Evolutionary conservation across 768 basidiomycete genomes (phyloP), one percentile per base, ranked within the genome.

Genomic region (Suillus americanus): DNA sequence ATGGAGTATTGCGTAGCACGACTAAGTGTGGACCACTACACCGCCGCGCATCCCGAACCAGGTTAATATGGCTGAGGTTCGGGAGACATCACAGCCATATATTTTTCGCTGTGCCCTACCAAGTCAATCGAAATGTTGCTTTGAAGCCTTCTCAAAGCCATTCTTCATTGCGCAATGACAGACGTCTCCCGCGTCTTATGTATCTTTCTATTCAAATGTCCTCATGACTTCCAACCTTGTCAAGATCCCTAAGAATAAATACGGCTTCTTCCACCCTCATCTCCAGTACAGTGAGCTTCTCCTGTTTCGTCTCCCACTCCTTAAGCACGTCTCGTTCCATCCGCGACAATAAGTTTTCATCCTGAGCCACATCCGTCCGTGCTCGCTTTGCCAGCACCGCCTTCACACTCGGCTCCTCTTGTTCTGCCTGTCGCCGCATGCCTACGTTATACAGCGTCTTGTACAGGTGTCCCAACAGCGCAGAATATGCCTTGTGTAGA

Each of bases 401-500:
- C 64, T 83, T 86, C 54, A 92, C 81, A 46, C 81, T 80, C 2
- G 85, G 79, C 57, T 86, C 85, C 64, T 90, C 89, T 65, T 86
- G 78, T 73, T 99, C 96, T 5, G 88, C 84, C 66, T 86, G 83
- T 66, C 89, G 83, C 56, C 95, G 86, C 70, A 83, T 81, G 35
- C 87, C 81, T 66, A 97, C 88, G 74, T 99, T 99, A 74, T 86
- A 94, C 62, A 99, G 73, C 0, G 92, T 94, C 78, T 98, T 97
- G 83, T 96, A 96, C 41, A 96, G 79, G 68, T 86, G 86, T 37
- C 85, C 85, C 18, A 97, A 79, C 25, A 97, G 82, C 13, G 89
- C 82, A 25, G 90, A 86, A 71, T 92, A 94, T 12, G 92, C 91
- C 73, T 94, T 92, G 41, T 85, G 80, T 10, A 93, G 82, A 78